These are phyloP conservation scores for Mortierella sp. DNA, from an alignment of 371 early-diverging fungal species.

Conservation along the genomic window DNA sequence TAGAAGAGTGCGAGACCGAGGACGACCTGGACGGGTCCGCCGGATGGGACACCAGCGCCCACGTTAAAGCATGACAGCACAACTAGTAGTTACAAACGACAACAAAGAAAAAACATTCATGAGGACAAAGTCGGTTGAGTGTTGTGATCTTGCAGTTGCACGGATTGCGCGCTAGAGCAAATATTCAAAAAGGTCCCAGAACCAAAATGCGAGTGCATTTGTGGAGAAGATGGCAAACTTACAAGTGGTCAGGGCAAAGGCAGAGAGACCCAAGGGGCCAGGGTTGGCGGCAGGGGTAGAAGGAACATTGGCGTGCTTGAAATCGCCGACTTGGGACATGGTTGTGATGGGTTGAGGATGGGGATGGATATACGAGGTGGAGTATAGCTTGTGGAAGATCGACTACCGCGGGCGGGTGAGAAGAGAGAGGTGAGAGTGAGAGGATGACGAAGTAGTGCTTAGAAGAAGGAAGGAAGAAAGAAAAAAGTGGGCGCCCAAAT, in stretches of 20 bases:
- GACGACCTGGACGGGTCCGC: constrained; percentile 56
- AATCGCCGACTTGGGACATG: constrained; percentile 18
- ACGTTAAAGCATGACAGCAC: constrained; percentile 48
- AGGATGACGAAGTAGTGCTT: not conserved
- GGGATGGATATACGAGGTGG: not conserved
- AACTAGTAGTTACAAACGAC: constrained; percentile 9
- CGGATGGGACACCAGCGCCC: constrained; percentile 54
- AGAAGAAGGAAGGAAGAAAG: not conserved
- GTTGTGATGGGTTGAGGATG: not conserved
- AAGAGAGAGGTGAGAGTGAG: not conserved
- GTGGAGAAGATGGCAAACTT: not conserved
- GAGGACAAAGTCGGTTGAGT: not conserved
- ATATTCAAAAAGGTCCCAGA: too few relatives aligned
- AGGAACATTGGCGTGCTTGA: constrained; percentile 14
- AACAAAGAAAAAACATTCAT: not conserved
- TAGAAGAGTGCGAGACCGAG: constrained; percentile 83
- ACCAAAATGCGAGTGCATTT: not conserved
- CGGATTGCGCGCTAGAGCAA: too few relatives aligned
- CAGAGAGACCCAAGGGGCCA: constrained; percentile 80
- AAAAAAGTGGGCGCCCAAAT: not conserved
- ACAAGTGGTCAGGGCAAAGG: constrained; percentile 83
- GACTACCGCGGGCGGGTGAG: not conserved
- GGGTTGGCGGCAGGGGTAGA: constrained; percentile 63
- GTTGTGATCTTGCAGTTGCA: not conserved
- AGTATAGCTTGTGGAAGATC: not conserved